Evolutionary conservation across 352 stramenopile species (phyloP), one percentile per base, ranked within the genome.

Genomic region (Pythium oligandrum): DNA sequence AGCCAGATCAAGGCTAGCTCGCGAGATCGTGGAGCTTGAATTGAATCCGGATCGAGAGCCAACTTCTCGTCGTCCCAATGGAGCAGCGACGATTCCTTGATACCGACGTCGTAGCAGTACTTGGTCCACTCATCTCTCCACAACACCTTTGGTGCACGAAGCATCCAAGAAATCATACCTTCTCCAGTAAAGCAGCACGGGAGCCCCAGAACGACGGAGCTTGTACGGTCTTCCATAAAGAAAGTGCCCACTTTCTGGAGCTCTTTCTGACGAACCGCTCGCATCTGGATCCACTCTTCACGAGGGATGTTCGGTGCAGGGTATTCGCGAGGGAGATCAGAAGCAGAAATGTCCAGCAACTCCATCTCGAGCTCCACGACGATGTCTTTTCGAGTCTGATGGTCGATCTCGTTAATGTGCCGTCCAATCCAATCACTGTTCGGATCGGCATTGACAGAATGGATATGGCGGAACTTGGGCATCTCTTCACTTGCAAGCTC

Each of bases 351-450:
- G 12, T 82, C 71, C 1, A 90, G 55, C 5, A 90, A 36, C 45
- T 90, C 76, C 48, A 86, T 81, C 52, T 90, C 79, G 1, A 90
- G 64, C 4, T 74, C 48, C 2, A 83, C 60, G 3, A 86, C 71
- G 43, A 86, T 83, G 6, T 75, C 63, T 44, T 83, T 88, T 30
- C 79, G 64, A 2, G 57, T 63, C 40, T 86, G 72, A 0, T 81
- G 53, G 0, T 65, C 61, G 43, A 90, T 64, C 17, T 84, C 77
- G 53, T 83, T 78, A 45, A 90, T 77, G 31, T 57, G 55, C 5
- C 71, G 66, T 0, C 76, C 75, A 17, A 88, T 49, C 65, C 68
- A 88, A 39, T 86, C 72, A 40, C 69, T 83, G 33, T 58, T 70
- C 10, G 51, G 47, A 26, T 81, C 50, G 3, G 72, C 59, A 36